phyloP scores from a whole-genome alignment of 2,329 filamentous ascomycete species.

The Fusarium vanettenii region DNA sequence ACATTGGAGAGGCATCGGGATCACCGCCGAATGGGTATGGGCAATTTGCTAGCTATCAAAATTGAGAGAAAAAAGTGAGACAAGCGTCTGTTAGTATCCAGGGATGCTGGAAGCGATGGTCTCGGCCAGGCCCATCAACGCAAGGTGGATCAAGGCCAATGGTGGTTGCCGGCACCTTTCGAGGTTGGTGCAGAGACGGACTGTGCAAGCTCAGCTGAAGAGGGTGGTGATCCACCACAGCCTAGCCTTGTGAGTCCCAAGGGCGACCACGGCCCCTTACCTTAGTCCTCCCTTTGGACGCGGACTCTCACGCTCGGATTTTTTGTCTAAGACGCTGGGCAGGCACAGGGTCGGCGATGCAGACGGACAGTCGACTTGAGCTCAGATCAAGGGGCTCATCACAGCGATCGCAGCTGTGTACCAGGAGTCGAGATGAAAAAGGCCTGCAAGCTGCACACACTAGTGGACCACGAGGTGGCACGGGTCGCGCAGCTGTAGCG shows the following conservation, averaged over 20 bases:
- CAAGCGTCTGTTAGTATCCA: background rate
- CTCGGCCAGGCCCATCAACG: slow-evolving; percentile 14
- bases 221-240: slow-evolving; percentile 12
- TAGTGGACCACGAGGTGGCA: background rate
- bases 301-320: background rate
- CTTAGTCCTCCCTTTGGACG: slow-evolving; percentile 4
- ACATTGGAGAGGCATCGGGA: background rate
- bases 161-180: slow-evolving; percentile 3
- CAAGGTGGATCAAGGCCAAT: slow-evolving; percentile 7
- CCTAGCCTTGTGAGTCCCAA: slow-evolving; percentile 5
- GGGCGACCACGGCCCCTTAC: slow-evolving; percentile 4
- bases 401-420: background rate
- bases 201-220: slow-evolving; percentile 30
- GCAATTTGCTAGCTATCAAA: background rate
- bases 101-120: background rate
- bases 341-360: background rate
- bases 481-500: background rate
- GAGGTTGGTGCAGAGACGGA: slow-evolving; percentile 3
- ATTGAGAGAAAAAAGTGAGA: slow-evolving; percentile 4
- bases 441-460: background rate
- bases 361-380: background rate
- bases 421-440: background rate
- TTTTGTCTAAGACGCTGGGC: background rate
- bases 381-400: background rate
- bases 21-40: background rate